Conservation (phyloP, 495 filamentous ascomycete genomes). For the Chlorociboria aeruginascens region DNA sequence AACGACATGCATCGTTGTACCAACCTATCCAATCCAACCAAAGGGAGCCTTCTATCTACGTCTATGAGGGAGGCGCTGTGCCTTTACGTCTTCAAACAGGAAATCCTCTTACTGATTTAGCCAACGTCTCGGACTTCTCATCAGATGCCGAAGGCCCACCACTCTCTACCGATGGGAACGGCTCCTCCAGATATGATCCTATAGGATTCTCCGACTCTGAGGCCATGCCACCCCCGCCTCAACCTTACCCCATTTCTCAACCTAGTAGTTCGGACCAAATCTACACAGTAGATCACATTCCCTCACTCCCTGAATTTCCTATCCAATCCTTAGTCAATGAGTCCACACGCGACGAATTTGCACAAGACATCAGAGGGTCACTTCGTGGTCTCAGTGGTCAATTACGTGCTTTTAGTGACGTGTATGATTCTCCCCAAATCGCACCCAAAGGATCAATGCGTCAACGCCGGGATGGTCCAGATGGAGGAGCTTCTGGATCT, state of each 20-base stretch:
- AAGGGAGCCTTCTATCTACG: slow-evolving; percentile 38
- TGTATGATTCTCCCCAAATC: not conserved
- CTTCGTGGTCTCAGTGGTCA: slow-evolving; percentile 1
- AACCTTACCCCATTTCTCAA: not conserved
- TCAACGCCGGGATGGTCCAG: not conserved
- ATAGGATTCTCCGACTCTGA: slow-evolving; percentile 5
- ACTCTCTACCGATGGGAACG: not conserved
- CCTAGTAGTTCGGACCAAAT: not conserved
- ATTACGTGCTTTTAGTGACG: slow-evolving; percentile 2
- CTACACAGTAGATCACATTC: slow-evolving; percentile 7
- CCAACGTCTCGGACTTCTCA: slow-evolving; percentile 16
- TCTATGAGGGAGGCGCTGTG: slow-evolving; percentile 32
- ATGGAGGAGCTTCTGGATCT: not conserved
- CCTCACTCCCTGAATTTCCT: not conserved
- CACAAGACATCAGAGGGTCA: slow-evolving; percentile 1
- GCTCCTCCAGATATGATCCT: not conserved
- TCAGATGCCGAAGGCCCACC: slow-evolving; percentile 12
- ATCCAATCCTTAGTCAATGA: not conserved
- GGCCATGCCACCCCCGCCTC: slow-evolving; percentile 8
- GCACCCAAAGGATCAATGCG: not conserved
- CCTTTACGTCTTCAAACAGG: not conserved
- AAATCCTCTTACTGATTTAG: slow-evolving; percentile 1
- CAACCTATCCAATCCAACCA: slow-evolving; percentile 7
- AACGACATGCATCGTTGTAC: slow-evolving; percentile 40
- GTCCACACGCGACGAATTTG: not conserved